Evolutionary conservation across 495 filamentous ascomycete genomes (phyloP).

Genomic region (Aspergillus cavernicola): DNA sequence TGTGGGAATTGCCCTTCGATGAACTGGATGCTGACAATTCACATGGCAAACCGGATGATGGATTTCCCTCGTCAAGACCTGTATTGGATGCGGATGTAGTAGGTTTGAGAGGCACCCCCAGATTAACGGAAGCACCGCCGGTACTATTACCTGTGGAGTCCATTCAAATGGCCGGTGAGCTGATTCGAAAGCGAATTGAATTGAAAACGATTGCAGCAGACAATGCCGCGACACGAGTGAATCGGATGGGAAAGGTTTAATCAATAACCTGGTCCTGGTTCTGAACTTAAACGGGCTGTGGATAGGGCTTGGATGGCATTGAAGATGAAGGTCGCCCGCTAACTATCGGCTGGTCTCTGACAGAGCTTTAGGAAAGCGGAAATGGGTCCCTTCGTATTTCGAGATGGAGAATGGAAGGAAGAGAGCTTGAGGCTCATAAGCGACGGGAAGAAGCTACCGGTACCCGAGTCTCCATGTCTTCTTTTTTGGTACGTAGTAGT

Average conservation of each 20-base stretch:
- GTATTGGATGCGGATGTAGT: constrained; percentile 1
- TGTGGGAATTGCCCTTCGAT: constrained; percentile 8
- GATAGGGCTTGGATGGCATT: not conserved
- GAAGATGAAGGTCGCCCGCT: not conserved
- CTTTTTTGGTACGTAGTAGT: too few species aligned
- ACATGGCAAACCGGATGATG: constrained; percentile 11
- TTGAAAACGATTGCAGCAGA: too few species aligned
- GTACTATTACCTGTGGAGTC: constrained; percentile 6
- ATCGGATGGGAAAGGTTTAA: too few species aligned
- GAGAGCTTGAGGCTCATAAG: not conserved
- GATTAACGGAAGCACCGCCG: constrained; percentile 41
- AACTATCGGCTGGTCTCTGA: not conserved
- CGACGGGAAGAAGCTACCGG: not conserved
- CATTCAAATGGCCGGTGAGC: not conserved
- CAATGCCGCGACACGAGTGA: too few species aligned
- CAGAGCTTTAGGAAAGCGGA: not conserved
- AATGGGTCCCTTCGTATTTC: not conserved
- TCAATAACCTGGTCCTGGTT: too few species aligned
- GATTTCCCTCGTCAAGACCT: constrained; percentile 19
- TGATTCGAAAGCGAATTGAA: not conserved
- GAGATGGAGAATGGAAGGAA: not conserved
- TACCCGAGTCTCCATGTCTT: not conserved
- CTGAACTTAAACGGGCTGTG: not conserved
- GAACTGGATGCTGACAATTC: constrained; percentile 15
- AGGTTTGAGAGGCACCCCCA: not conserved